Evolutionary conservation across 306 rosid species (phyloP).

Genomic region (Cicer arietinum): DNA sequence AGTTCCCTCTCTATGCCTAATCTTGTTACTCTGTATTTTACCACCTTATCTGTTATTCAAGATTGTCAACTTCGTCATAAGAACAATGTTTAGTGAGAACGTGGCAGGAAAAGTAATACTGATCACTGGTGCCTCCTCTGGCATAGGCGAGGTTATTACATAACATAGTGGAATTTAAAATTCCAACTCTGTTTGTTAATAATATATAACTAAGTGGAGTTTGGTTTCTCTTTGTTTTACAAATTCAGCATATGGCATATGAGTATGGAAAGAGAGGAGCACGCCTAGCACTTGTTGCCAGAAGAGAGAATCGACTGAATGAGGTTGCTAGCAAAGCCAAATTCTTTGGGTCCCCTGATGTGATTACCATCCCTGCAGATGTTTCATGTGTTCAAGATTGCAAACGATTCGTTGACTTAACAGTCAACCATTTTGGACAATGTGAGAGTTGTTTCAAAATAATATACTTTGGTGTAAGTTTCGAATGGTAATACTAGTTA

Average conservation of each 20-base stretch:
- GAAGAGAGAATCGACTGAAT: slow-evolving; percentile 52
- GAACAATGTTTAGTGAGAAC: slow-evolving; percentile 42
- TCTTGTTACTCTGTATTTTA: slow-evolving; percentile 35
- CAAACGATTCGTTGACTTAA: slow-evolving; percentile 46
- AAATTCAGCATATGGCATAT: slow-evolving; percentile 52
- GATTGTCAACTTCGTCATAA: slow-evolving; percentile 16
- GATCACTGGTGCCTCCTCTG: slow-evolving; percentile 64
- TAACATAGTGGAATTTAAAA: neutral
- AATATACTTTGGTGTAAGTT: neutral
- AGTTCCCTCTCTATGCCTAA: slow-evolving; percentile 41
- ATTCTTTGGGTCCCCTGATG: slow-evolving; percentile 51
- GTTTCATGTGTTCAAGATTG: slow-evolving; percentile 56
- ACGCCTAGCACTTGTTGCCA: slow-evolving; percentile 55
- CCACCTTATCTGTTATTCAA: slow-evolving; percentile 50
- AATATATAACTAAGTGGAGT: neutral
- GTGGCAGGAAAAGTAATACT: slow-evolving; percentile 70
- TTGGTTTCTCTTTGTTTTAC: slow-evolving; percentile 8
- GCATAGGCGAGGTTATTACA: slow-evolving; percentile 63
- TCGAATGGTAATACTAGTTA: neutral
- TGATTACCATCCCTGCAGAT: slow-evolving; percentile 52
- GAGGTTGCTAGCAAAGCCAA: slow-evolving; percentile 48
- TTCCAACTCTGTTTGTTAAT: neutral
- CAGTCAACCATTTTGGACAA: slow-evolving; percentile 52
- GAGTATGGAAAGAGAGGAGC: slow-evolving; percentile 61
- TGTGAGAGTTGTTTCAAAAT: slow-evolving; percentile 37